Percentiles rank a stretch among this genome's conserved stretches.
phyloP scores from a whole-genome alignment of 2,329 filamentous ascomycete genomes.

The Zopfia rhizophila region DNA sequence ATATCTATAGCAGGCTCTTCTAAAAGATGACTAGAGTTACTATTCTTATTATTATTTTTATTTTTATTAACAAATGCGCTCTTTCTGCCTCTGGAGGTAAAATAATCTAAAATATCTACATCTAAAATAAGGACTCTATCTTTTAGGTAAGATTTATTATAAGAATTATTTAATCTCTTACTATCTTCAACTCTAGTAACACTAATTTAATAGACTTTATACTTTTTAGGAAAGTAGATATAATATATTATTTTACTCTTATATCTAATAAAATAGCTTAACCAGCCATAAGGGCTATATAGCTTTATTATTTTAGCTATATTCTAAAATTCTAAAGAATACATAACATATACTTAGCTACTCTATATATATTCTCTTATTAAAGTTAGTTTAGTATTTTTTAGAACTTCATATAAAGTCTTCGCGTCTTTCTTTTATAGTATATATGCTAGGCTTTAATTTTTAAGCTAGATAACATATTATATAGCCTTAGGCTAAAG shows the following conservation, averaged over 20 bases:
- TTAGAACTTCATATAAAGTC: neutral
- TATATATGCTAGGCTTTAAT: neutral
- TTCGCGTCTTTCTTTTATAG: conserved; percentile 2
- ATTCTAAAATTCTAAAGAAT: too few relatives aligned
- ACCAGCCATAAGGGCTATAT: neutral
- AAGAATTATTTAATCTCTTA: conserved; percentile 1
- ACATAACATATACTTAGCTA: conserved; percentile 1
- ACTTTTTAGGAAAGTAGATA: conserved; percentile 3
- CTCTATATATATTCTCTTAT: conserved; percentile 1
- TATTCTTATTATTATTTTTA: neutral
- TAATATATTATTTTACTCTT: conserved; percentile 2
- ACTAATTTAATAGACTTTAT: conserved; percentile 1
- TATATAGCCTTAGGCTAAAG: conserved; percentile 3
- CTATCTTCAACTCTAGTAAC: conserved; percentile 1
- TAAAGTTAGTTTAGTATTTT: neutral
- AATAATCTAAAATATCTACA: neutral
- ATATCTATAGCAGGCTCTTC: too few relatives aligned
- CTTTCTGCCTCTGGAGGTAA: neutral
- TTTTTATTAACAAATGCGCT: neutral
- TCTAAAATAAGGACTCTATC: conserved; percentile 1
- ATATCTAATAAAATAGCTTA: conserved; percentile 3
- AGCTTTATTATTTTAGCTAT: conserved; percentile 1
- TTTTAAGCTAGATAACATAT: conserved; percentile 6
- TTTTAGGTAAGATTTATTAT: conserved; percentile 4
- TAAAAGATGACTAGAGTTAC: too few relatives aligned